Evolutionary conservation across 148 eudicot species (phyloP), one percentile per base, ranked within the genome.

Genomic region (Camellia sinensis): DNA sequence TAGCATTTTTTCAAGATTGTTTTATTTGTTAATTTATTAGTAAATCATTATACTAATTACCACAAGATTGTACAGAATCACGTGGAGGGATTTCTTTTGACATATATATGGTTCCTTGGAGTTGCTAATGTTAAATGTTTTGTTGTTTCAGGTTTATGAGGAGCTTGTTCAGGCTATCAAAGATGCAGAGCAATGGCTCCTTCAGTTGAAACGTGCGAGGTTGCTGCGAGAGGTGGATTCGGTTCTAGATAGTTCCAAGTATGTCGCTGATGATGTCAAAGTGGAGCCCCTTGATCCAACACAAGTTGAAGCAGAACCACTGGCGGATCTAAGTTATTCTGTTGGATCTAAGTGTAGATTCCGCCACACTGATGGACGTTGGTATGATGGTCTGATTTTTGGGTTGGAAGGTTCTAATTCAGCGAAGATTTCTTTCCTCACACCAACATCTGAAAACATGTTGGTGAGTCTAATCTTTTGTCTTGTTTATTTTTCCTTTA

Each of bases 291-390:
- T 89, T 53, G 86, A 87, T 80, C 60, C 88, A 64, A 76, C 78
- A 52, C 78, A 88, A 61, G 86, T 84, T 70, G 88, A 86, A 88
- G 81, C 81, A 12, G 94, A 89, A 82, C 80, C 90, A 12, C 73
- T 88, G 74, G 91, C 83, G 77, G 89, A 88, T 54, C 81, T 83
- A 79, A 74, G 80, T 37, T 89, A 80, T 68, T 70, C 80, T 78
- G 87, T 93, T 84, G 99, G 99, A 83, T 93, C 95, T 29, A 95
- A 90, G 84, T 95, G 99, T 86, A 90, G 95, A 84, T 95, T 95
- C 73, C 94, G 95, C 61, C 91, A 95, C 78, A 89, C 88, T 83
- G 91, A 95, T 87, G 99, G 99, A 19, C 93, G 89, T 56, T 93
- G 99, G 97, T 93, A 95, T 81, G 82, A 87, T 85, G 98, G 99